Percentiles rank a stretch among this genome's conserved stretches.
These are phyloP conservation scores for Sporisorium graminicola DNA, from an alignment of 1,284 basidiomycete species.

Conservation along the genomic window DNA sequence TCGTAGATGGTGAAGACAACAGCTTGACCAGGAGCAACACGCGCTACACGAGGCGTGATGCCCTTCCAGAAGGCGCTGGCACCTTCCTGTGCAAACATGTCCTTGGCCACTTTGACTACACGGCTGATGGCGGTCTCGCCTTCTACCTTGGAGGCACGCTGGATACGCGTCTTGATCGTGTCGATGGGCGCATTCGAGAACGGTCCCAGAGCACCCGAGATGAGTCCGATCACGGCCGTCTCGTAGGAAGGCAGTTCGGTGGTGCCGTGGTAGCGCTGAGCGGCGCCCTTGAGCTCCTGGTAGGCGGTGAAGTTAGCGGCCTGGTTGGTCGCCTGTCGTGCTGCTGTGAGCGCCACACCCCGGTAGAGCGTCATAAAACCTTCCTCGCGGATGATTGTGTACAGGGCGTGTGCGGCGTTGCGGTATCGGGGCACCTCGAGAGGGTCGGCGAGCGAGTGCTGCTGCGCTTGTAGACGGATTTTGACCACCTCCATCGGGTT, in stretches of 20 bases:
- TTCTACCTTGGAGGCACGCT: constrained; percentile 83
- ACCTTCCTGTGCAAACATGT: constrained; percentile 96
- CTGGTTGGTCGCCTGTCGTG: constrained; percentile 98
- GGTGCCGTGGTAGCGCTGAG: constrained; percentile 77
- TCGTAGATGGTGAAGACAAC: constrained; percentile 73
- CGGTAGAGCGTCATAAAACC: constrained; percentile 88
- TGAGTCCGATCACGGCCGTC: constrained; percentile 91
- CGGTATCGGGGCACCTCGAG: constrained; percentile 92
- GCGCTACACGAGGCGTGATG: constrained; percentile 94
- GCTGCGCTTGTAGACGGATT: constrained; percentile 97
- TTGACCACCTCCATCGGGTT: constrained; percentile 99
- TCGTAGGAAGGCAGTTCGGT: constrained; percentile 81
- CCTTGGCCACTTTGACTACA: constrained; percentile 82
- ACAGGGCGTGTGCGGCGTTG: constrained; percentile 96
- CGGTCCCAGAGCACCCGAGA: constrained; percentile 97
- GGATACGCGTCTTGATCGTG: constrained; percentile 89
- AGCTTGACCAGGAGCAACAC: constrained; percentile 84
- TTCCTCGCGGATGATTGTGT: constrained; percentile 94
- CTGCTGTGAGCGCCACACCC: constrained; percentile 89
- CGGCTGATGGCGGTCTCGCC: constrained; percentile 81
- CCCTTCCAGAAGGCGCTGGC: constrained; percentile 83
- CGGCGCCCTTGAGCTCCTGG: constrained; percentile 91
- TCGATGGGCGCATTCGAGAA: constrained; percentile 96
- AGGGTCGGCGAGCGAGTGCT: constrained; percentile 96
- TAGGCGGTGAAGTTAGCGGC: constrained; percentile 99